Base-by-base conservation (phyloP, 495 filamentous ascomycete genomes). In the Cercophora scortea region DNA sequence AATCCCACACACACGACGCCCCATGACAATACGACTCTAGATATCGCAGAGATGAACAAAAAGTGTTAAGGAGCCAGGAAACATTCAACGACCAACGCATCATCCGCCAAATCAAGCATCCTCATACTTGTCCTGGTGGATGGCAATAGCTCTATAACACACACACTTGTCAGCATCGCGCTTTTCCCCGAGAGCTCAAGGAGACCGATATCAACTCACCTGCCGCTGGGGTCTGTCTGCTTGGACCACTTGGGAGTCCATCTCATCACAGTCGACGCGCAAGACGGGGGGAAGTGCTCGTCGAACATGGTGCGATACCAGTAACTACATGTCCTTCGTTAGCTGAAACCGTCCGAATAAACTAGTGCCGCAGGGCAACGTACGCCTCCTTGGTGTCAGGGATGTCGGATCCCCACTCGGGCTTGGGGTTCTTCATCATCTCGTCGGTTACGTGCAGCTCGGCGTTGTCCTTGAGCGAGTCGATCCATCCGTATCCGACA, bases 241-340 rank as follows among this genome's bases (percentile, higher is more conserved):
- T 96, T 90, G 32, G 87, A 90, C 93, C 93, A 98, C 19, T 85
- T 97, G n/a, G 93, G 93, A 45, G 85, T 90, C 93, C 93, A 98
- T 53, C 94, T 79, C 88, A 89, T 87, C 41, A 98, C 93, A 36
- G 94, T 97, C 17, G 78, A 81, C 25, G 94, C 93, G 69, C 91
- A 96, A 62, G 86, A 84, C 19, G 84, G 75, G 39, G 94, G 94
- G 80, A 97, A 98, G 70, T 89, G 91, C 78, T 98, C 93, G 67
- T 98, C 93, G 66, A 97, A 98, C 90, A 98, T 97, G 61, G 65
- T 72, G 57, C 93, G 85, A 76, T 98, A 98, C 94, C 93, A 97
- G 77, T 96, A 95, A 15, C 85, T 75, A 53, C 47, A n/a, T n/a
- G 57, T 60, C 49, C 39, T 40, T 35, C 7, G 19, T 49, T 15